Base-by-base conservation (phyloP, 2,329 filamentous ascomycete genomes). In the Macroventuria anomochaeta region DNA sequence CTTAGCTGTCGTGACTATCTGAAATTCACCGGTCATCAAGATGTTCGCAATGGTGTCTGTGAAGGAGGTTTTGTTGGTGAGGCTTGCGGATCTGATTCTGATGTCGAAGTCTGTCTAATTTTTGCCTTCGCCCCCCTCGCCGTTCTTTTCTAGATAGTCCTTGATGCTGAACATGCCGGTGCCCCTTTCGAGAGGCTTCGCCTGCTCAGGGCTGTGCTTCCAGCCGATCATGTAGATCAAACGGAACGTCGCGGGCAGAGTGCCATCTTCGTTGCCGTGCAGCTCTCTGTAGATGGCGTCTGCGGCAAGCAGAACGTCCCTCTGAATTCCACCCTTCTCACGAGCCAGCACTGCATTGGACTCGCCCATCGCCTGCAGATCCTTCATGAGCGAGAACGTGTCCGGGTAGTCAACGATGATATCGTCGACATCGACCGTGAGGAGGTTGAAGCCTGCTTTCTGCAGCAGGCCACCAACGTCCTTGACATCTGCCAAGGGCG, bases 141-240 rank as follows among this genome's bases (percentile, higher is more conserved):
- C 58, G 70, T 85, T 52, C 46, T 70, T 67, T 51, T 82, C 85
- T 17, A 90, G 73, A 15, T 96, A 80, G 73, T 97, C 93, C 75
- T 95, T 96, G 58, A 99, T 82, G 74, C 90, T 96, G 34, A 96
- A 79, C 70, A 96, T 82, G 8, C 91, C 95, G 60, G 88, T 96
- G 0, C 95, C 95, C 62, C 95, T 85, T 61, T 88, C 77, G 53
- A 97, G 77, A 5, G 95, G 93, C 75, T 93, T 81, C 2, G 88
- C 81, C 76, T 97, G 93, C 46, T 87, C 85, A 25, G 84, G 83
- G 2, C 90, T 88, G 62, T 93, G 90, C 72, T 93, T 96, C 95
- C 95, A 99, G 0, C 95, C 95, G 75, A 99, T 99, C 93, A 97
- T 97, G 75, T 95, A 96, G 57, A 99, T 97, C 64, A 96, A 83